Evolutionary conservation across 257 asterid species (phyloP).

Genomic region (Solanum sejunctum): DNA sequence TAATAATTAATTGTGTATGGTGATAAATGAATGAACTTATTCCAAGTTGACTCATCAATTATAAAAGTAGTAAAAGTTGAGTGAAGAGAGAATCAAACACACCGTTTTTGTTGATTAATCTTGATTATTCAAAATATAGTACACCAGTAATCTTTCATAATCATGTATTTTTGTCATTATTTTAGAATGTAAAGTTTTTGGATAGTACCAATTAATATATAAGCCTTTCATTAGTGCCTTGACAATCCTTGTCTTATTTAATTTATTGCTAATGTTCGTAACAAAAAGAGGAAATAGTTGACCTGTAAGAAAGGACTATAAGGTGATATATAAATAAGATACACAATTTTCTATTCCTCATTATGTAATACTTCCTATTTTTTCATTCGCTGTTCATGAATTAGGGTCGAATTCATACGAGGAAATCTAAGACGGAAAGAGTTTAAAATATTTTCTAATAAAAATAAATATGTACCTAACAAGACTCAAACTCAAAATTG

Average conservation of each 20-base stretch:
- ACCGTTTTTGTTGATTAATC: neutral
- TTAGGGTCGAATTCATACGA: neutral
- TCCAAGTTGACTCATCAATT: neutral
- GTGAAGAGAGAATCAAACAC: neutral
- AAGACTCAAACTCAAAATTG: neutral
- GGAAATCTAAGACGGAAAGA: neutral
- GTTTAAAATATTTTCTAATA: neutral
- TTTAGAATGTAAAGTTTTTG: neutral
- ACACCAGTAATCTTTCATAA: neutral
- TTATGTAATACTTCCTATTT: neutral
- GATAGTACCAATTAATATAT: neutral
- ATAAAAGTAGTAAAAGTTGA: neutral
- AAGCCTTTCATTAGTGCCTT: neutral
- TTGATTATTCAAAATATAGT: neutral
- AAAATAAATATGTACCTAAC: no score
- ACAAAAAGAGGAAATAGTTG: neutral
- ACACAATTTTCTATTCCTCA: neutral
- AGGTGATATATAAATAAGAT: neutral
- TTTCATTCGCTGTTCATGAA: neutral
- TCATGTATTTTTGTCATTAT: neutral
- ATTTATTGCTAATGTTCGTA: neutral
- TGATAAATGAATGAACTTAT: neutral
- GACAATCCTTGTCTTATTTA: neutral
- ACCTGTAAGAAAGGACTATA: neutral
- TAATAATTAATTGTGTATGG: neutral